Evolutionary conservation across 805 yeast genomes (phyloP), one percentile per base, ranked within the genome.

Genomic region (Tetrapisispora pingtungensis): DNA sequence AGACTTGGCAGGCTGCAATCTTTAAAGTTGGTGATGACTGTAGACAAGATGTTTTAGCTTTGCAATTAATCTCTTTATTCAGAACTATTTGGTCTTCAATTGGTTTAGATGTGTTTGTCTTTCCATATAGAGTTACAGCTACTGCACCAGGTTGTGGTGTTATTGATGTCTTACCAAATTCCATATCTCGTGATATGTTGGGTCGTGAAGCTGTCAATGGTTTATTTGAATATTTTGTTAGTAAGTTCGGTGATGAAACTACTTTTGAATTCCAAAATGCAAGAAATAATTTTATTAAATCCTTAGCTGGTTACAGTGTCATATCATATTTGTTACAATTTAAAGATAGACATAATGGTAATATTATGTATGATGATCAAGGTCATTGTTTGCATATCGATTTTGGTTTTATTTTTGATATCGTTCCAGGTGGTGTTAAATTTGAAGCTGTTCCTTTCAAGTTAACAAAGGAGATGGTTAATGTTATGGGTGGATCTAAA

Each of bases 71-170:
- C 46, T 83, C 96, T 3, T 80, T 93, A 32, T 93, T 94, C 72
- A 75, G 95, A 55, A 80, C 90, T 36, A 85, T 93, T 42, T 93
- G 96, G 94, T 77, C 78, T 49, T 75, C 78, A 50, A 79, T 84
- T 12, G 97, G 97, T 1, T 70, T 93, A 49, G 97, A 93, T 62
- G 75, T 90, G 36, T 93, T 73, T 64, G 94, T 93, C 22, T 94
- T 78, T 67, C 98, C 99, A 1, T 77, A 93, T 65, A 70, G 97
- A 52, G 98, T 93, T 22, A 89, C 96, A 0, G 98, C 99, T 1
- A 93, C 99, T 10, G 96, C 96, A 2, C 97, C 98, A 1, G 98
- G 99, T 0, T 89, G 97, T 69, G 99, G 99, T 65, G 95, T 93
- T 36, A 93, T 93, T 68, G 99, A 94, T 62, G 98, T 94, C 28